These are phyloP conservation scores for Talaromyces sp. DNA, from an alignment of 2,329 filamentous ascomycete species.

Conservation along the genomic window DNA sequence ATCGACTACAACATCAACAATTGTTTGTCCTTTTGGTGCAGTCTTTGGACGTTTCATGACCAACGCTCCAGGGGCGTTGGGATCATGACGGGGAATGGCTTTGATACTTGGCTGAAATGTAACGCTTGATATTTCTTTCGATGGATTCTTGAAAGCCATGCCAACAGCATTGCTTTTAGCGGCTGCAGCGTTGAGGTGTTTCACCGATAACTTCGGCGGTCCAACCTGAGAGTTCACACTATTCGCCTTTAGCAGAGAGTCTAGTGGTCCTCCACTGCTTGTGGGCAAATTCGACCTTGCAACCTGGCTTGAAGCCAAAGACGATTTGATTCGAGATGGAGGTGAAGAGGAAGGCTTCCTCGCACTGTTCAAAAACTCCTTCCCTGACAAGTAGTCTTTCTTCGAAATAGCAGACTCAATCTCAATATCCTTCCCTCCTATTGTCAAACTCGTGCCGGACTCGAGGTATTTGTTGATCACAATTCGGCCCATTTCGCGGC, in stretches of 20 bases:
- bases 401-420: conserved; percentile 60
- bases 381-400: conserved; percentile 52
- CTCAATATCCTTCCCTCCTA: conserved; percentile 67
- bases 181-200: conserved; percentile 36
- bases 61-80: conserved; percentile 56
- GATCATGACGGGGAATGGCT: conserved; percentile 64
- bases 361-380: conserved; percentile 24
- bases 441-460: conserved; percentile 58
- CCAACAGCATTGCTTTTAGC: conserved; percentile 40
- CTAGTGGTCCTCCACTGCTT: neutral
- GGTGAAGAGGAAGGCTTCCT: conserved; percentile 25
- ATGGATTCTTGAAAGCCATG: conserved; percentile 59
- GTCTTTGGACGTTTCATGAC: conserved; percentile 62
- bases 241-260: conserved; percentile 24
- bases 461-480: conserved; percentile 56
- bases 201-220: conserved; percentile 28
- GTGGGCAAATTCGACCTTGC: neutral
- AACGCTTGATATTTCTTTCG: conserved; percentile 53
- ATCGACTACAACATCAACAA: conserved; percentile 71
- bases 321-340: neutral
- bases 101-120: conserved; percentile 44
- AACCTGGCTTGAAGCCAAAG: neutral
- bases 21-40: conserved; percentile 58
- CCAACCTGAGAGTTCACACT: conserved; percentile 23
- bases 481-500: conserved; percentile 60